Evolutionary conservation across 75 land plant genomes (phyloP), one percentile per base, ranked within the genome.

Genomic region (Sequoiadendron giganteum): DNA sequence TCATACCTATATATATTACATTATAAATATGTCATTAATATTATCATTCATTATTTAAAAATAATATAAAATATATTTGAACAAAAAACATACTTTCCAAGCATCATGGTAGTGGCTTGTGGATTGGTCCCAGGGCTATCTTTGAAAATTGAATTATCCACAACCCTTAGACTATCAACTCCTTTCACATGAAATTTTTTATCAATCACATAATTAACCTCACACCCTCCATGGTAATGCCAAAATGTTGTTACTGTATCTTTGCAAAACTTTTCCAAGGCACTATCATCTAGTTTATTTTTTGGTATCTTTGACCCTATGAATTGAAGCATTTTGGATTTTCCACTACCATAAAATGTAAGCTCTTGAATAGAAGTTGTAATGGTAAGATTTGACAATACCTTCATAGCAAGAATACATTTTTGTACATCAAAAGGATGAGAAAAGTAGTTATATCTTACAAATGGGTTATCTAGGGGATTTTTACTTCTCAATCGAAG

Each of bases 51-150:
- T 42, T 3, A 42, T 36, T 42, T 42, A 3, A 42, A 42, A 42
- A 42, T 0, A 42, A 42, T 42, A 42, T 3, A 42, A 42, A 2
- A 2, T 42, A 42, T 1, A 42, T 36, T 36, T 36, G 38, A 21
- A 61, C 16, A 5, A 11, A 72, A 28, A 72, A 11, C 30, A 42
- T 72, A 95, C 93, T 93, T 92, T 70, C 96, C 96, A 42, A 42
- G 43, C 43, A 42, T 42, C 43, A 42, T 42, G 43, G 4, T 2
- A 42, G 5, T 42, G 4, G 96, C 96, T 75, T 95, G 96, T 38
- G 96, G 96, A 55, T 95, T 95, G 34, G 96, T 92, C 42, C 96
- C 96, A 5, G 95, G 95, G 0, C 94, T 90, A 45, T 15, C 48
- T 70, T 82, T 49, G 83, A 93, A 95, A 10, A 92, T 91, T n/a